These are phyloP conservation scores for Salicornia ramosissima DNA, from an alignment of 148 eudicot genomes.

Conservation along the genomic window DNA sequence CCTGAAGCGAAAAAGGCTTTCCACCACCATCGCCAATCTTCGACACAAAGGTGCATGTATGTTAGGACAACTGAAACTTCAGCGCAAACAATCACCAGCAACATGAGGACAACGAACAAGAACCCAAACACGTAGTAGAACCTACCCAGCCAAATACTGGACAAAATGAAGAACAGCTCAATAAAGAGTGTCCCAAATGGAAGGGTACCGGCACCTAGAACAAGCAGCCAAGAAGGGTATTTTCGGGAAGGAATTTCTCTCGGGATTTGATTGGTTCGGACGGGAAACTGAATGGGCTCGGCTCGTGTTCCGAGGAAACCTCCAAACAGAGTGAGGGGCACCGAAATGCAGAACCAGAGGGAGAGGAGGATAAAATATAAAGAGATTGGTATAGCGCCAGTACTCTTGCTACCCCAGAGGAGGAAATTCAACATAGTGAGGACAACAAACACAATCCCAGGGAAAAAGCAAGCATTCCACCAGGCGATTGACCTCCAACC, in stretches of 20 bases:
- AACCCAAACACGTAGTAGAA: constrained; percentile 62
- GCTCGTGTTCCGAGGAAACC: constrained; percentile 53
- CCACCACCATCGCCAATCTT: constrained; percentile 87
- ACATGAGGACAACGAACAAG: constrained; percentile 43
- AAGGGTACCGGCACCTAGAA: constrained; percentile 66
- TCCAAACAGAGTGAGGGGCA: constrained; percentile 59
- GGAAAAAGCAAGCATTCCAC: constrained; percentile 59
- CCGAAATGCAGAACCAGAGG: constrained; percentile 66
- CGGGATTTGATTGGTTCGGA: constrained; percentile 54
- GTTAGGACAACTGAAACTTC: constrained; percentile 60
- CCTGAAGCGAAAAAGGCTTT: constrained; percentile 63
- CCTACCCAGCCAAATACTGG: constrained; percentile 61
- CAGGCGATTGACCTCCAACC: constrained; percentile 69
- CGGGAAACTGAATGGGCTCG: constrained; percentile 43
- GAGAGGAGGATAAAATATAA: constrained; percentile 43
- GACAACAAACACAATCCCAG: constrained; percentile 49
- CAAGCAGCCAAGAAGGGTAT: constrained; percentile 60
- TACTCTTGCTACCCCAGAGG: constrained; percentile 61
- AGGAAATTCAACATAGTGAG: constrained; percentile 47
- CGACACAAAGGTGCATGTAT: constrained; percentile 66
- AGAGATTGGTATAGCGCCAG: constrained; percentile 59
- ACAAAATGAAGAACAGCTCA: constrained; percentile 59
- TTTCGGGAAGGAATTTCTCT: constrained; percentile 56
- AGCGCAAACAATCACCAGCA: constrained; percentile 50
- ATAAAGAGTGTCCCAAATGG: constrained; percentile 65